These are phyloP conservation scores for Phytophthora aleatoria DNA, from an alignment of 352 stramenopile species.

Conservation along the genomic window DNA sequence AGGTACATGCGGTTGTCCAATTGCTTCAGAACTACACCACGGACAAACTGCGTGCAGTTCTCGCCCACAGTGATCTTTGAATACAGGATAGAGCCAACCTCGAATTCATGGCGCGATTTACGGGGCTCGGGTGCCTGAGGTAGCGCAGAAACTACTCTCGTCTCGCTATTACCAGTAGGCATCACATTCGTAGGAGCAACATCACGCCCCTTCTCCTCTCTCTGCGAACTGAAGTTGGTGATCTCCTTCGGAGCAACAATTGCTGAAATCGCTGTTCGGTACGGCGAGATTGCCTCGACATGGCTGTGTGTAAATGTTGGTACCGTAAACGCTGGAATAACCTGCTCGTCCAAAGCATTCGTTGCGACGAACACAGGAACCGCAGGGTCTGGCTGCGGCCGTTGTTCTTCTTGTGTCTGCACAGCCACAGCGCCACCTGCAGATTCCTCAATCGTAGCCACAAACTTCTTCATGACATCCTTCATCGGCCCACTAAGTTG, in stretches of 20 bases:
- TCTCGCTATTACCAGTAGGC: not conserved
- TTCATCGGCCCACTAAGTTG: constrained; percentile 53
- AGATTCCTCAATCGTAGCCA: constrained; percentile 31
- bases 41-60: constrained; percentile 46
- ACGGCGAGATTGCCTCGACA: constrained; percentile 23
- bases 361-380: constrained; percentile 5
- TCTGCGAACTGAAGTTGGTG: not conserved
- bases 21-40: constrained; percentile 45
- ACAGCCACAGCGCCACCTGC: constrained; percentile 28
- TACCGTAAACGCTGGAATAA: constrained; percentile 28
- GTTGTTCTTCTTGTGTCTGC: constrained; percentile 3
- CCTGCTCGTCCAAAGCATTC: constrained; percentile 25
- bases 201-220: constrained; percentile 2
- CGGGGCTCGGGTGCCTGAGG: not conserved
- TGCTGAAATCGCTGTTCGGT: constrained; percentile 39
- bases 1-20: constrained; percentile 48
- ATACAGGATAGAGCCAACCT: constrained; percentile 41
- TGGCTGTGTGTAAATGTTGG: constrained; percentile 24
- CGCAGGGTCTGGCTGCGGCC: not conserved
- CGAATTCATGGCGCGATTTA: constrained; percentile 36
- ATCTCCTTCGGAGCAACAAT: constrained; percentile 25
- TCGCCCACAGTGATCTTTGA: constrained; percentile 49
- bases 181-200: not conserved
- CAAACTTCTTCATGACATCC: constrained; percentile 51
- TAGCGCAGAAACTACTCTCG: constrained; percentile 8